These are phyloP conservation scores for Fusarium sublunatum DNA, from an alignment of 2,329 filamentous ascomycete species.

Conservation along the genomic window DNA sequence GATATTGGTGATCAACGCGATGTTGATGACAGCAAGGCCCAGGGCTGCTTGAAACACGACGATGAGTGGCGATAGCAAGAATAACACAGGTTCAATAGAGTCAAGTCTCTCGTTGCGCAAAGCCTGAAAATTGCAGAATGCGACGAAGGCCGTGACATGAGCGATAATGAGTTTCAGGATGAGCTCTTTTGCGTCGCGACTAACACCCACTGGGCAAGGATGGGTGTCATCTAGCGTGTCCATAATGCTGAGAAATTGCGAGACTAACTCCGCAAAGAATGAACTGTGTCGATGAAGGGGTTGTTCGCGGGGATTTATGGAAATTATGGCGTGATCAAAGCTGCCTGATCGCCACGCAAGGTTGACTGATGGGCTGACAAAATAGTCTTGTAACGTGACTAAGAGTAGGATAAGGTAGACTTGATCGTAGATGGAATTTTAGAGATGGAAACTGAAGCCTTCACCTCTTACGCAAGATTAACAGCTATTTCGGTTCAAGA, in stretches of 20 bases:
- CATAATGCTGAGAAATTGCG: not conserved
- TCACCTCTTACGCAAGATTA: no score
- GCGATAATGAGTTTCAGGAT: slow-evolving; percentile 26
- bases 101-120: slow-evolving; percentile 19
- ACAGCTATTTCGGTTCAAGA: no score
- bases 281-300: not conserved
- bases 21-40: not conserved
- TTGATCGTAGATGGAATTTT: no score
- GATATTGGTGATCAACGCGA: not conserved
- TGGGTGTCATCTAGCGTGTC: fast-evolving
- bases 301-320: not conserved
- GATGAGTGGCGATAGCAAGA: slow-evolving; percentile 13
- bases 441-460: no score
- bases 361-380: not conserved
- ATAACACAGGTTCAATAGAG: slow-evolving; percentile 20
- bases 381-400: not conserved
- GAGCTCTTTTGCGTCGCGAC: slow-evolving; percentile 4
- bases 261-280: not conserved
- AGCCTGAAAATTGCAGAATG: slow-evolving; percentile 23
- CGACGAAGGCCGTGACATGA: slow-evolving; percentile 11
- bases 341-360: not conserved
- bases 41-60: slow-evolving; percentile 1
- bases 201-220: slow-evolving; percentile 3
- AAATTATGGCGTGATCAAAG: not conserved
- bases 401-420: not conserved